Conservation (phyloP, 371 early-diverging fungal genomes). For the Zopfochytrium polystomum region DNA sequence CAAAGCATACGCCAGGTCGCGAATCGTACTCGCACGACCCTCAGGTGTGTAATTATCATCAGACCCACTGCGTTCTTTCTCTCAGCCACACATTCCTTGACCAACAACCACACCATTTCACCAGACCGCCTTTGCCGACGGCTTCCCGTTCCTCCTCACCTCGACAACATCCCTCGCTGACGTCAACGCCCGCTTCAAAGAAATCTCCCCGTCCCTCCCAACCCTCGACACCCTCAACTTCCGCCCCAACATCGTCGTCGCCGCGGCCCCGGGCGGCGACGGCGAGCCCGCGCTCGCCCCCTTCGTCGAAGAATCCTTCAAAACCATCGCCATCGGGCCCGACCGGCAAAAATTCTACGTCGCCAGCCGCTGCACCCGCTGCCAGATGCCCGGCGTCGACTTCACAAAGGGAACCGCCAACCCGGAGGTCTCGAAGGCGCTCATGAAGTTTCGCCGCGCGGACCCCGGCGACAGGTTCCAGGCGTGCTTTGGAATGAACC, state of each 20-base stretch:
- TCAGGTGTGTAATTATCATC: neutral
- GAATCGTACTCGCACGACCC: neutral
- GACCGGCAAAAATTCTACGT: constrained; percentile 18
- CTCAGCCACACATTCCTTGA: too few species aligned
- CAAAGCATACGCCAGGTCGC: constrained; percentile 25
- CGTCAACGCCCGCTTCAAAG: constrained; percentile 24
- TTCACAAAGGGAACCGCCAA: constrained; percentile 25
- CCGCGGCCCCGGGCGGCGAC: neutral
- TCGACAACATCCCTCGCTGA: constrained; percentile 26
- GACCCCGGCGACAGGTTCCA: constrained; percentile 39
- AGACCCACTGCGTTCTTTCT: too few species aligned
- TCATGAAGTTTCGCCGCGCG: constrained; percentile 39
- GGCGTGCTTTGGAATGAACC: constrained; percentile 46
- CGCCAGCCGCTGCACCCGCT: constrained; percentile 40
- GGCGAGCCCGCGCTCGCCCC: constrained; percentile 10
- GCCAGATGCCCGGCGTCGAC: constrained; percentile 41
- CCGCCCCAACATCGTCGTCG: constrained; percentile 45
- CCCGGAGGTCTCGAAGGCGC: constrained; percentile 25
- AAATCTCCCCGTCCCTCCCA: neutral
- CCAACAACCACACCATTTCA: constrained; percentile 10
- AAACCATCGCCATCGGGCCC: constrained; percentile 6
- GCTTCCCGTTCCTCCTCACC: constrained; percentile 42
- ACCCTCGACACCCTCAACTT: constrained; percentile 25
- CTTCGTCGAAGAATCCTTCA: constrained; percentile 32
- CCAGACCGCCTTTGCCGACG: constrained; percentile 43